Conservation (phyloP, 768 basidiomycete genomes). For the Termitomyces sp. region DNA sequence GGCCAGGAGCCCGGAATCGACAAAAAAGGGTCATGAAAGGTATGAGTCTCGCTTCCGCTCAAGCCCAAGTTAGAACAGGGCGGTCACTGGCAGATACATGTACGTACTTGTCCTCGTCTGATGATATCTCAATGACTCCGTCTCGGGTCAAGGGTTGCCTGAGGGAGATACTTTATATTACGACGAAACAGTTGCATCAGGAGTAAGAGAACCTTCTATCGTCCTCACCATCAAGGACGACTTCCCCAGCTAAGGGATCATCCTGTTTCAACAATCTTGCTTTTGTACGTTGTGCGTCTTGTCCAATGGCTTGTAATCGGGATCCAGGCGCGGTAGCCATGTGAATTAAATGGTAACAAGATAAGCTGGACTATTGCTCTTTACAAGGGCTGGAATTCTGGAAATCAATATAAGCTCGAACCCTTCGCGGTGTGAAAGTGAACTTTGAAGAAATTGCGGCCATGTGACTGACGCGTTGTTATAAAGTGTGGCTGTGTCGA, state of each 20-base stretch:
- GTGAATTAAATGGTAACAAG: background rate
- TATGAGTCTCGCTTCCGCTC: background rate
- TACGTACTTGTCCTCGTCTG: slow-evolving; percentile 36
- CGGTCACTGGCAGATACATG: slow-evolving; percentile 8
- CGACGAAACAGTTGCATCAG: background rate
- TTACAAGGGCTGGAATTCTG: background rate
- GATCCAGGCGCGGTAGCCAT: background rate
- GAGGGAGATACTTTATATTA: background rate
- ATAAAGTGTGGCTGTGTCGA: background rate
- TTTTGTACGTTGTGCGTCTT: background rate
- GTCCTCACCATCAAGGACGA: slow-evolving; percentile 47
- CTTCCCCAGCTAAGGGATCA: slow-evolving; percentile 17
- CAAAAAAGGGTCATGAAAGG: background rate
- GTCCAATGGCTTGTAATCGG: background rate
- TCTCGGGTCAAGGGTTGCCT: background rate
- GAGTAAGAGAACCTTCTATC: slow-evolving; percentile 20
- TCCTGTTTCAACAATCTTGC: background rate
- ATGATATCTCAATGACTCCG: slow-evolving; percentile 52
- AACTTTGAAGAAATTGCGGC: background rate
- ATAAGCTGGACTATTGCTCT: background rate
- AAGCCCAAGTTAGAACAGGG: background rate
- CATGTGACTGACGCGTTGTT: slow-evolving; percentile 10
- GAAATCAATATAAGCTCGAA: background rate
- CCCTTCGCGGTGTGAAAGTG: background rate
- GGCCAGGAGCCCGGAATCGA: background rate